These are phyloP conservation scores for Achaetomiella virescens DNA, from an alignment of 495 filamentous ascomycete species.

Conservation along the genomic window DNA sequence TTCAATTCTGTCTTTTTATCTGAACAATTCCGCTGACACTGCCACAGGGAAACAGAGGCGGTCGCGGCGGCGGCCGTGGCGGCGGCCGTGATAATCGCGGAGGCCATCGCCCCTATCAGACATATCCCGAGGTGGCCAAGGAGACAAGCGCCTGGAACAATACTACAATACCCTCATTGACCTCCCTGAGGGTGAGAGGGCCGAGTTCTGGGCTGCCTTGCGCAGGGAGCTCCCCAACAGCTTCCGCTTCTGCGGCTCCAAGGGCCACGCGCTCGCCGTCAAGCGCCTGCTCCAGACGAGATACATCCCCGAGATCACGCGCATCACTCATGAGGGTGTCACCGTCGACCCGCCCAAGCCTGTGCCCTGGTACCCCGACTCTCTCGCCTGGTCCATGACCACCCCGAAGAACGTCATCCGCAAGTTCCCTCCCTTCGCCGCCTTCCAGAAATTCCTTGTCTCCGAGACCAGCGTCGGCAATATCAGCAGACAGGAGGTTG, in stretches of 20 bases:
- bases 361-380: constrained; percentile 87
- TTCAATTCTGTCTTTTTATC: not conserved
- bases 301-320: constrained; percentile 82
- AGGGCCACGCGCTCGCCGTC: constrained; percentile 82
- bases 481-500: constrained; percentile 92
- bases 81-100: constrained; percentile 16
- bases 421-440: constrained; percentile 83
- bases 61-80: constrained; percentile 19
- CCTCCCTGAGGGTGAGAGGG: constrained; percentile 63
- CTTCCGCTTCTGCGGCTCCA: constrained; percentile 92
- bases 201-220: constrained; percentile 75
- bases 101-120: constrained; percentile 32
- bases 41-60: constrained; percentile 16
- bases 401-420: constrained; percentile 90
- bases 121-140: constrained; percentile 56
- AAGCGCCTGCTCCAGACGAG: constrained; percentile 76
- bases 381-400: constrained; percentile 92
- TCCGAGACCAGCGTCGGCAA: constrained; percentile 95
- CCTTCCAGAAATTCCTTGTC: constrained; percentile 97
- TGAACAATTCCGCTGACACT: constrained; percentile 1
- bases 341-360: constrained; percentile 71
- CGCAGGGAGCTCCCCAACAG: constrained; percentile 84
- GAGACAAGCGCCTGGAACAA: constrained; percentile 65
- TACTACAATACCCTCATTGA: constrained; percentile 77
- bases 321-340: constrained; percentile 71